These are phyloP conservation scores for Camellia lanceoleosa DNA, from an alignment of 148 eudicot genomes.

Conservation along the genomic window DNA sequence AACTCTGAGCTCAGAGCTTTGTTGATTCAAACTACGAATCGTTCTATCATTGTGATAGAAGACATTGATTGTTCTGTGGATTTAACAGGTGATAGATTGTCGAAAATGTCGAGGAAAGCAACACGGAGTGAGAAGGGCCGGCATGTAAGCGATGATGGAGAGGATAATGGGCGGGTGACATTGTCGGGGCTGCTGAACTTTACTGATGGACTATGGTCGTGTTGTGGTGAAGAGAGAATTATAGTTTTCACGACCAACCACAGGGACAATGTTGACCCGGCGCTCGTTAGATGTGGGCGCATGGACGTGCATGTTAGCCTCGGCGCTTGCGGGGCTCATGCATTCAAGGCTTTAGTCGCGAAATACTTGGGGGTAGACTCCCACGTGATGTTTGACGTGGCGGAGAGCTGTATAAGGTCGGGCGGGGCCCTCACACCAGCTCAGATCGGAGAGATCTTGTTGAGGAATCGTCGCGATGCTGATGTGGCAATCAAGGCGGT, in stretches of 20 bases:
- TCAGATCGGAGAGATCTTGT: constrained; percentile 31
- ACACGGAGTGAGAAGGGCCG: background rate
- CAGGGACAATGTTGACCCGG: constrained; percentile 34
- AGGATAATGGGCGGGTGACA: constrained; percentile 27
- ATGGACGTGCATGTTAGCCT: constrained; percentile 41
- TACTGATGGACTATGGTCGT: constrained; percentile 41
- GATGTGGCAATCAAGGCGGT: constrained; percentile 30
- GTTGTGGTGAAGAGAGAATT: constrained; percentile 35
- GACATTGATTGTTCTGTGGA: constrained; percentile 38
- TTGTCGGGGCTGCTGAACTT: constrained; percentile 35
- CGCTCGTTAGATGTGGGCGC: constrained; percentile 35
- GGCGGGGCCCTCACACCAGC: constrained; percentile 39
- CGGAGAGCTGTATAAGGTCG: constrained; percentile 30
- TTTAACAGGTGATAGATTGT: background rate
- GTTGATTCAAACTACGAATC: constrained; percentile 29
- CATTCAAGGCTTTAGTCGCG: constrained; percentile 26
- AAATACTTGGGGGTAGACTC: constrained; percentile 32
- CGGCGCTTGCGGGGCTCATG: constrained; percentile 27
- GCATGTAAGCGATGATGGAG: background rate
- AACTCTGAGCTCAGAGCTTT: constrained; percentile 37
- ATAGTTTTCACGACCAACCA: constrained; percentile 36
- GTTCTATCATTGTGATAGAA: constrained; percentile 35
- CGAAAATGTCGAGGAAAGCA: background rate
- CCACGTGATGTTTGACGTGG: constrained; percentile 32
- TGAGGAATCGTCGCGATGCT: constrained; percentile 27